phyloP scores from a whole-genome alignment of 495 filamentous ascomycete species.

The Xylaria intraflava region DNA sequence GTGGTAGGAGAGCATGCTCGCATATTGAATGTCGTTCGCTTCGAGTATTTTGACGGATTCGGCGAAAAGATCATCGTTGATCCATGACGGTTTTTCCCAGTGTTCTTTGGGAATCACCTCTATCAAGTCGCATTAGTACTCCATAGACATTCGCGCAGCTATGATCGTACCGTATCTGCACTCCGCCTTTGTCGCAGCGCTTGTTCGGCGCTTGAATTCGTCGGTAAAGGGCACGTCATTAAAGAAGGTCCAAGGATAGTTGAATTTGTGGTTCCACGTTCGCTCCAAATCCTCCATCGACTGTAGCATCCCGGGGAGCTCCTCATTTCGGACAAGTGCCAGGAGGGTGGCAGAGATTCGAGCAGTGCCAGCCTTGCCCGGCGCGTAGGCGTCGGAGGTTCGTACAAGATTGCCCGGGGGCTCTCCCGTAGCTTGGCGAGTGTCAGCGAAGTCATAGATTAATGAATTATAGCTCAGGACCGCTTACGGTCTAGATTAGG shows the following conservation, averaged over 20 bases:
- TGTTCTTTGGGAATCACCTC: slow-evolving; percentile 89
- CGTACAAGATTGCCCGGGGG: slow-evolving; percentile 67
- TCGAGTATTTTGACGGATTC: slow-evolving; percentile 79
- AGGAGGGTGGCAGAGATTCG: slow-evolving; percentile 92
- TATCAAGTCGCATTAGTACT: slow-evolving; percentile 25
- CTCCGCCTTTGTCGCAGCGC: slow-evolving; percentile 74
- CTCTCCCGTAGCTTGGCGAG: slow-evolving; percentile 64
- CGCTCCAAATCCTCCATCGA: slow-evolving; percentile 87
- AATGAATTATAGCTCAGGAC: neutral
- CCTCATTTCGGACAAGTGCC: slow-evolving; percentile 87
- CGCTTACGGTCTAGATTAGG: slow-evolving; percentile 75
- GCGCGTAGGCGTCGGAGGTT: slow-evolving; percentile 65
- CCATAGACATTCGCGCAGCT: neutral
- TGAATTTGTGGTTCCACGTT: slow-evolving; percentile 98
- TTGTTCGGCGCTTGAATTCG: slow-evolving; percentile 81
- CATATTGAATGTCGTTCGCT: slow-evolving; percentile 85
- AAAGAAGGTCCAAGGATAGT: slow-evolving; percentile 99
- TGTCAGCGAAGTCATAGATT: neutral
- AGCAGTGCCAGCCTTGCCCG: slow-evolving; percentile 63
- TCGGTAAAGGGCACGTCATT: slow-evolving; percentile 89
- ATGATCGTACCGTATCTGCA: slow-evolving; percentile 64
- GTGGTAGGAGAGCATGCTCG: slow-evolving; percentile 81
- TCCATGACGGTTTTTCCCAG: slow-evolving; percentile 90
- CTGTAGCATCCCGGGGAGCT: slow-evolving; percentile 73
- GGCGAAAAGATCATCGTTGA: slow-evolving; percentile 74